Evolutionary conservation across 805 yeast species (phyloP).

Genomic region (Metschnikowia noctiluminum): DNA sequence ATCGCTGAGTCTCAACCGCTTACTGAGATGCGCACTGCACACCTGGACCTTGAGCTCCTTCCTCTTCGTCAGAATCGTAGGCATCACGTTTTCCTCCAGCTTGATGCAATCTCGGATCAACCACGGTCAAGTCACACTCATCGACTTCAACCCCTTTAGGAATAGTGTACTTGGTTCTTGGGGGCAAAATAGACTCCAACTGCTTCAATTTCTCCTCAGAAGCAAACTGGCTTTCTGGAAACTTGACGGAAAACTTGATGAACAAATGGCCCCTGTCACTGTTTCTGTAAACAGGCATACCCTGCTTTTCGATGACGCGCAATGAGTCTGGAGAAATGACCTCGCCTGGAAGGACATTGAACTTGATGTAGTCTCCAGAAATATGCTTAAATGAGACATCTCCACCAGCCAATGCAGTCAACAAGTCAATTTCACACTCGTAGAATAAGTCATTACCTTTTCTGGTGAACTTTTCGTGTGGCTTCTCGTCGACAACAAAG

Average conservation of each 20-base stretch:
- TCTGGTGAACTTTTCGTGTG: slow-evolving; percentile 79
- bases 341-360: slow-evolving; percentile 85
- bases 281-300: slow-evolving; percentile 93
- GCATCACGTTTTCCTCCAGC: slow-evolving; percentile 40
- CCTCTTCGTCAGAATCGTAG: slow-evolving; percentile 45
- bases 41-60: slow-evolving; percentile 31
- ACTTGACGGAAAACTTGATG: slow-evolving; percentile 80
- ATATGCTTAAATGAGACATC: slow-evolving; percentile 82
- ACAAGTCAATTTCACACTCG: slow-evolving; percentile 83
- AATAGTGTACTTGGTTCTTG: slow-evolving; percentile 57
- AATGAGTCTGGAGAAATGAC: slow-evolving; percentile 79
- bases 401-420: slow-evolving; percentile 97
- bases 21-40: slow-evolving; percentile 27
- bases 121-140: slow-evolving; percentile 70
- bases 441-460: slow-evolving; percentile 82
- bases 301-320: slow-evolving; percentile 85
- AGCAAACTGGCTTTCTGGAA: slow-evolving; percentile 77
- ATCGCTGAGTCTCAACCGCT: slow-evolving; percentile 1
- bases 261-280: slow-evolving; percentile 88
- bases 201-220: slow-evolving; percentile 68
- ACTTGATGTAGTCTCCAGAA: slow-evolving; percentile 86
- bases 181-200: slow-evolving; percentile 76
- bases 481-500: slow-evolving; percentile 86
- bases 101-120: slow-evolving; percentile 61
- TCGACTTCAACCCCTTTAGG: slow-evolving; percentile 78